A percentile compares a stretch with the other conserved stretches of the same genome.
phyloP scores from a whole-genome alignment of 768 basidiomycete species.

The Mycena vulgaris region DNA sequence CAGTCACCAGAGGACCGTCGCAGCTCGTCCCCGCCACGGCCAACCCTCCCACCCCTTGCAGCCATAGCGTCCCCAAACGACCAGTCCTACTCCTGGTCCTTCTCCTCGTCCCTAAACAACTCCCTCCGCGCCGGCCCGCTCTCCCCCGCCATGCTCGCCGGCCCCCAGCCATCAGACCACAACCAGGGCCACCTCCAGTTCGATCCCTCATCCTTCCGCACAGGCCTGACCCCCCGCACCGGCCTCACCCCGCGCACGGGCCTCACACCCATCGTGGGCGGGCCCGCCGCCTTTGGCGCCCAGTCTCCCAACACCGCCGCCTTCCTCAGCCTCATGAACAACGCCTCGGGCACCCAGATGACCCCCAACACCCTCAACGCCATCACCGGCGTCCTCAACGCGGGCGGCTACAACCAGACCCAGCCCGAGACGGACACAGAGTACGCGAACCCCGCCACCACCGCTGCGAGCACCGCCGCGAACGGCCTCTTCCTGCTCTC shows the following conservation, averaged over 20 bases:
- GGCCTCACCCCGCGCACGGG: conserved; percentile 91
- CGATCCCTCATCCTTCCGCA: conserved; percentile 82
- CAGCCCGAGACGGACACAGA: conserved; percentile 58
- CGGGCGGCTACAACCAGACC: conserved; percentile 71
- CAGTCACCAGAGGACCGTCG: conserved; percentile 52
- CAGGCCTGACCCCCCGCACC: conserved; percentile 89
- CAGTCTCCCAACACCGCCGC: conserved; percentile 89
- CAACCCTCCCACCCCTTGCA: conserved; percentile 86
- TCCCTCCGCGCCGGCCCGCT: conserved; percentile 95
- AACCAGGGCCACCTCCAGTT: conserved; percentile 63
- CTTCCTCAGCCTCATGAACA: conserved; percentile 93
- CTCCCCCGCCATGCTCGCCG: conserved; percentile 96
- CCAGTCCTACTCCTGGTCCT: conserved; percentile 77
- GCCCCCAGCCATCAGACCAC: conserved; percentile 72
- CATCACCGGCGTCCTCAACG: conserved; percentile 84
- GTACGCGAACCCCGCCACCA: conserved; percentile 64
- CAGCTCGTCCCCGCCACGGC: conserved; percentile 67
- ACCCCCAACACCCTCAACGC: conserved; percentile 85
- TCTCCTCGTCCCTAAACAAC: conserved; percentile 72
- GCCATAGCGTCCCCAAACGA: conserved; percentile 83
- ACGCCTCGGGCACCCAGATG: conserved; percentile 62
- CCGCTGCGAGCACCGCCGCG: conserved; percentile 68
- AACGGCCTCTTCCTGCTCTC: conserved; percentile 95
- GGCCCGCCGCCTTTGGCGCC: conserved; percentile 84
- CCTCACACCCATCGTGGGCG: conserved; percentile 85